These are phyloP conservation scores for Pseudopithomyces maydicus DNA, from an alignment of 2,329 filamentous ascomycete genomes.

Conservation along the genomic window DNA sequence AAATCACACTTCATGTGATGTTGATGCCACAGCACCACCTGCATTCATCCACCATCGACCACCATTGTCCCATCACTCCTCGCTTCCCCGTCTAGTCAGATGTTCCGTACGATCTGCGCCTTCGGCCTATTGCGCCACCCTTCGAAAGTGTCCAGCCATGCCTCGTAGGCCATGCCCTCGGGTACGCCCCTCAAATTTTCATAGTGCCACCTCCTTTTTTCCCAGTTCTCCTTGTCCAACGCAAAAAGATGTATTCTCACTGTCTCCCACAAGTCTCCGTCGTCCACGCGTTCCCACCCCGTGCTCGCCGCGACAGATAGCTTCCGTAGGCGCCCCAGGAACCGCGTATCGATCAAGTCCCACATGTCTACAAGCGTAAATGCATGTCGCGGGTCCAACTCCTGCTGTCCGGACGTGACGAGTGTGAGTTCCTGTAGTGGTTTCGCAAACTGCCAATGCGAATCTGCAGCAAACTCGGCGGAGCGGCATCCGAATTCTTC, in stretches of 20 bases:
- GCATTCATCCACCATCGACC: background rate
- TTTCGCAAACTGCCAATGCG: constrained; percentile 27
- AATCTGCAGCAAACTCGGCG: constrained; percentile 8
- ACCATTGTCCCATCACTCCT: constrained; percentile 2
- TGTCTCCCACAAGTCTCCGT: constrained; percentile 44
- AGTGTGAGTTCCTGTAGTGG: constrained; percentile 47
- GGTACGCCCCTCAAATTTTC: constrained; percentile 12
- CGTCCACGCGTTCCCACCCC: constrained; percentile 44
- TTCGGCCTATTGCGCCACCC: constrained; percentile 31
- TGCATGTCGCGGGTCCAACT: constrained; percentile 38
- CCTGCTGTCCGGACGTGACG: constrained; percentile 43
- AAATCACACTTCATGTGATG: background rate
- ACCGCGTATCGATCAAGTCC: constrained; percentile 48
- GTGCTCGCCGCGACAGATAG: constrained; percentile 45
- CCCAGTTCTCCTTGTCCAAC: constrained; percentile 46
- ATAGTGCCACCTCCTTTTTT: constrained; percentile 42
- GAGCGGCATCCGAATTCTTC: constrained; percentile 43
- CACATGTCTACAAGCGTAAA: constrained; percentile 50
- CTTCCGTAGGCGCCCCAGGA: constrained; percentile 45
- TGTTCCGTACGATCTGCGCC: constrained; percentile 27
- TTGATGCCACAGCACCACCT: background rate
- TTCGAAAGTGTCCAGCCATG: constrained; percentile 25
- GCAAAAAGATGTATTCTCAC: constrained; percentile 47
- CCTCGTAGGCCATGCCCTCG: constrained; percentile 22
- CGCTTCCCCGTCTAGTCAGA: constrained; percentile 13